Base-by-base conservation (phyloP, 805 yeast genomes). In the Yarrowia deformans region DNA sequence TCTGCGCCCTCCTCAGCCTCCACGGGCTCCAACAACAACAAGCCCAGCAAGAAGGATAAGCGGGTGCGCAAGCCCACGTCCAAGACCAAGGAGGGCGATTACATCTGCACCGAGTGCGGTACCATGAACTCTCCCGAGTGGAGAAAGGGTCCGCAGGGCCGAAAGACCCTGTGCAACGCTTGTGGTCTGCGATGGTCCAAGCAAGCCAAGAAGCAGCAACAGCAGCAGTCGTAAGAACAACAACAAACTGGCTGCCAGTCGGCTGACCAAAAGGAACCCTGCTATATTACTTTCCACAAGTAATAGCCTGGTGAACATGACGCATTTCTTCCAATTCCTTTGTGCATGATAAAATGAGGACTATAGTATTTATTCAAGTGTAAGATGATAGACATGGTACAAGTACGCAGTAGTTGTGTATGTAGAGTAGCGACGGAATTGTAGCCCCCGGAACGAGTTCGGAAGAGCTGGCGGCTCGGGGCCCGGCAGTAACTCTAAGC, bases 61-160 rank as follows among this genome's bases (percentile, higher is more conserved):
- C 56, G 68, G 18, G 45, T 39, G 34, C 68, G 68, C 8, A 63
- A 63, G 46, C 56, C 68, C 29, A 48, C 45, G 8, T 48, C 56
- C 48, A 63, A 63, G 39, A 37, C 55, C 39, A 48, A 48, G 56
- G 66, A 60, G 42, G 68, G 68, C 10, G 68, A 63, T 35, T 74
- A 74, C 72, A 73, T 73, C 19, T 90, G 94, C 74, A 75, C 80
- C 43, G 97, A 92, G 73, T 93, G 97, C 79, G 88, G 88, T 0
- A 85, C 88, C 1, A 82, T 82, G 37, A 87, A 86, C 58, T 90
- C 97, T 0, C 97, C 97, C 0, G 97, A 93, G 77, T 93, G 98
- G 98, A 83, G 98, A 75, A 82, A 89, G 71, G 98, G 97, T 0
- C 97, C 97, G 0, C 84, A 85, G 69, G 97, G 97, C 0, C 86